These are phyloP conservation scores for Serpula lacrymans DNA, from an alignment of 768 basidiomycete species.

Conservation along the genomic window DNA sequence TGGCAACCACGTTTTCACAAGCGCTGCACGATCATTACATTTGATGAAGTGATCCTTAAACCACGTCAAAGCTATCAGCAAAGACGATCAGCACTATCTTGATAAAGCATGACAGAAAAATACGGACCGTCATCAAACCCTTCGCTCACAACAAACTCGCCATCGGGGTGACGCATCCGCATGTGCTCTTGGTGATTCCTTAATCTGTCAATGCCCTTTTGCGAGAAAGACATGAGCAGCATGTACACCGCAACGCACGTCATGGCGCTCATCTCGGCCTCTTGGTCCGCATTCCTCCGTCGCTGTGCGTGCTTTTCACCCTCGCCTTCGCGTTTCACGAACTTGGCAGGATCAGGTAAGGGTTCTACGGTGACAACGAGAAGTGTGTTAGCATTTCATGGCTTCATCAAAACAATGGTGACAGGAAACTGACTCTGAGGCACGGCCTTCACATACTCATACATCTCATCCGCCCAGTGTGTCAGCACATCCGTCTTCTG, in stretches of 20 bases:
- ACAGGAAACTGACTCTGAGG: constrained; percentile 65
- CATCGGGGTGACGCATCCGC: constrained; percentile 76
- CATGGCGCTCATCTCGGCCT: constrained; percentile 79
- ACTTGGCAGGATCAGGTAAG: constrained; percentile 75
- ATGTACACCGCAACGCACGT: constrained; percentile 88
- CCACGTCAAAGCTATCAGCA: constrained; percentile 68
- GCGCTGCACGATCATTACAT: constrained; percentile 86
- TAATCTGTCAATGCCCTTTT: constrained; percentile 87
- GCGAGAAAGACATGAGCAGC: constrained; percentile 88
- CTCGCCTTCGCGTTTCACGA: constrained; percentile 67
- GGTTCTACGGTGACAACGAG: constrained; percentile 51
- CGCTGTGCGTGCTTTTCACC: constrained; percentile 63
- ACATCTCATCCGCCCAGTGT: constrained; percentile 94
- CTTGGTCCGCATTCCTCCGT: constrained; percentile 70
- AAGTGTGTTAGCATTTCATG: constrained; percentile 8
- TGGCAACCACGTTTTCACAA: constrained; percentile 86
- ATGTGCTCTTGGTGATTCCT: constrained; percentile 76
- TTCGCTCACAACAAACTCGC: constrained; percentile 70
- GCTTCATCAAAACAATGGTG: constrained; percentile 1
- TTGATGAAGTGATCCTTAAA: constrained; percentile 93
- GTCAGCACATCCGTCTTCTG: constrained; percentile 95
- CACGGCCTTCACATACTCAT: constrained; percentile 80
- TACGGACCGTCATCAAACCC: constrained; percentile 73
- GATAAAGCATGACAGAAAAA: neutral
- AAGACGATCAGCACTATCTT: constrained; percentile 11